phyloP scores from a whole-genome alignment of 352 stramenopile genomes.

The Saprolegnia parasitica region DNA sequence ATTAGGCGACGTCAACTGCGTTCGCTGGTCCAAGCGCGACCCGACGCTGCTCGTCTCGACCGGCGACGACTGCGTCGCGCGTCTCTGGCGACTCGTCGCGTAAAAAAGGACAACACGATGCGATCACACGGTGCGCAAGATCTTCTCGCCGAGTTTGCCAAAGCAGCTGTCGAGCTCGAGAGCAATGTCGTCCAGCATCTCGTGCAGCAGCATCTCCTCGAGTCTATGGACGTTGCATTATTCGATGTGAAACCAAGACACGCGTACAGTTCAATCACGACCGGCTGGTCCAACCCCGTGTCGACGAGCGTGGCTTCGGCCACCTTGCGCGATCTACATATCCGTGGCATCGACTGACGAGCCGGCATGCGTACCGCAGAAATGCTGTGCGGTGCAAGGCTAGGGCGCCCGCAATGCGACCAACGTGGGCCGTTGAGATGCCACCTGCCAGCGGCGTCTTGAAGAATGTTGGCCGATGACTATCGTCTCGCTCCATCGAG shows the following conservation, averaged over 20 bases:
- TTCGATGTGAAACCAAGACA: neutral
- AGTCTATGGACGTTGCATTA: conserved; percentile 6
- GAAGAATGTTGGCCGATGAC: neutral
- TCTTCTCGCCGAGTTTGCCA: conserved; percentile 12
- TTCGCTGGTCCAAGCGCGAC: conserved; percentile 57
- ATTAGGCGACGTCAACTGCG: conserved; percentile 70
- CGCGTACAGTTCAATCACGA: conserved; percentile 26
- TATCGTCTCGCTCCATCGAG: too few relatives aligned
- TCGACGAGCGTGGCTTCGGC: conserved; percentile 14
- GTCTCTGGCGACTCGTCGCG: conserved; percentile 42
- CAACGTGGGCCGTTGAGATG: neutral
- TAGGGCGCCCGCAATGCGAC: neutral
- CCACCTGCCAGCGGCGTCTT: neutral
- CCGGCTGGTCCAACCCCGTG: conserved; percentile 9
- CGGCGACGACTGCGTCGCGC: conserved; percentile 54
- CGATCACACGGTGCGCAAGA: conserved; percentile 10
- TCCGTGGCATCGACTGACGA: neutral
- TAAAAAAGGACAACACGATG: neutral
- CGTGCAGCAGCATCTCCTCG: conserved; percentile 15
- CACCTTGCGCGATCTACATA: neutral
- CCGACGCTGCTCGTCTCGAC: conserved; percentile 58
- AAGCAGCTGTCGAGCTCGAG: conserved; percentile 20
- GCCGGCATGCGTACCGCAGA: neutral
- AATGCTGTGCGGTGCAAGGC: conserved; percentile 8
- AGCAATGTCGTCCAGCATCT: conserved; percentile 1